Base-by-base conservation (phyloP, 129 eudicot species). In the Arctium minus region DNA sequence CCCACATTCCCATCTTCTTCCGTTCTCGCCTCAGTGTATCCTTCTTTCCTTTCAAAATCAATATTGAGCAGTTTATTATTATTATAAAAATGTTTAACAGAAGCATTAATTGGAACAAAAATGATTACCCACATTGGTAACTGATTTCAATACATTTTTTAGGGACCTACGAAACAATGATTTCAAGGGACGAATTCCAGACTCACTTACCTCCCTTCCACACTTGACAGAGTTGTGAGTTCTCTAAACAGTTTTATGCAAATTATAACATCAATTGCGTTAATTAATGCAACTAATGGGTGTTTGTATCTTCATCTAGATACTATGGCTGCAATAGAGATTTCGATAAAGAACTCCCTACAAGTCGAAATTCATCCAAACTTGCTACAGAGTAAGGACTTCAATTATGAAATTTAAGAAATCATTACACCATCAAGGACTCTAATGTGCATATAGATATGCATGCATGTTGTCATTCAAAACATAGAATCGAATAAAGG, bases 131-230 rank as follows among this genome's bases (percentile, higher is more conserved):
- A 70, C n/a, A 38, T n/a, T 80, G 38, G 70, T 76, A 38, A 88
- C 67, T 78, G 42, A 65, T 78, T 56, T 81, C 15, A 2, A 74
- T 12, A 56, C 8, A 48, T 75, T 9, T 84, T 62, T 48, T 60
- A 93, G 97, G 93, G 97, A 93, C 89, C 85, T 93, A 75, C 88
- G 93, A 80, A 87, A 91, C 89, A 93, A 93, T 87, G 84, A 88
- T 79, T 88, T 93, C 88, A 85, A 44, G 81, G 97, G 97, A 85
- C 73, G 69, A 76, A 86, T 93, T 74, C 87, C 87, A 69, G 90
- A 77, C 40, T 82, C 92, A 29, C 78, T 89, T 71, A 70, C 84
- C 80, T 84, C 90, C 70, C 88, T 93, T 72, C 83, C 90, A 46
- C 37, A 78, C 84, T 89, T 93, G 90, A 79, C 82, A 75, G 82